Evolutionary conservation across 345 rosid genomes (phyloP), one percentile per base, ranked within the genome.

Genomic region (Lenwebbia sp.): DNA sequence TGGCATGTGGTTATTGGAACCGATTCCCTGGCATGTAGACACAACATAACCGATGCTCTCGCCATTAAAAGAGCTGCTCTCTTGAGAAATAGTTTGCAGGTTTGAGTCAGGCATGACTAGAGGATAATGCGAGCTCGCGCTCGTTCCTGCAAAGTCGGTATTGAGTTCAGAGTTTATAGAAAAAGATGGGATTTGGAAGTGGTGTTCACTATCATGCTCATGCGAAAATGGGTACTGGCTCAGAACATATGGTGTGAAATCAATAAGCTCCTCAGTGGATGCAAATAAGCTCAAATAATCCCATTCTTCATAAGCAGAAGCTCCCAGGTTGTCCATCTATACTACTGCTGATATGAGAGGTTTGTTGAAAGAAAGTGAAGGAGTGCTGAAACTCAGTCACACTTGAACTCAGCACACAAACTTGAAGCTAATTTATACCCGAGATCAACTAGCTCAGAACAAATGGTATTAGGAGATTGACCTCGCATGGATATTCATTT

Each of bases 301-400:
- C 93, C 92, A 93, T 82, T 92, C 92, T 65, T 88, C 92, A 54
- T 87, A 90, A 85, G 90, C 91, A 87, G 89, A 90, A 78, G 90
- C 90, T 87, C 90, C 92, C 6, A 87, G 12, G 33, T 88, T 23
- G 89, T 93, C 92, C 93, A 89, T 92, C 62, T 85, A 33, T 19
- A 19, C 78, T 28, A 13, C 81, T 60, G 19, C 84, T 51, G 57
- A 83, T 30, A 30, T 12, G 51, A n/a, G 50, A 55, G 52, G 22
- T 58, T 84, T 50, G 37, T 28, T 23, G 56, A 49, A 37, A 70
- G 57, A 51, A 62, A 65, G 52, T 50, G 49, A 33, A 33, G 62
- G 37, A 25, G 44, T 22, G 37, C 41, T 9, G 53, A 84, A 50
- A 40, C 25, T 84, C 76, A 17, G 40, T 60, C 25, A 3, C 54